Base-by-base conservation (phyloP, 768 basidiomycete species). In the Lactifluus pinguis region DNA sequence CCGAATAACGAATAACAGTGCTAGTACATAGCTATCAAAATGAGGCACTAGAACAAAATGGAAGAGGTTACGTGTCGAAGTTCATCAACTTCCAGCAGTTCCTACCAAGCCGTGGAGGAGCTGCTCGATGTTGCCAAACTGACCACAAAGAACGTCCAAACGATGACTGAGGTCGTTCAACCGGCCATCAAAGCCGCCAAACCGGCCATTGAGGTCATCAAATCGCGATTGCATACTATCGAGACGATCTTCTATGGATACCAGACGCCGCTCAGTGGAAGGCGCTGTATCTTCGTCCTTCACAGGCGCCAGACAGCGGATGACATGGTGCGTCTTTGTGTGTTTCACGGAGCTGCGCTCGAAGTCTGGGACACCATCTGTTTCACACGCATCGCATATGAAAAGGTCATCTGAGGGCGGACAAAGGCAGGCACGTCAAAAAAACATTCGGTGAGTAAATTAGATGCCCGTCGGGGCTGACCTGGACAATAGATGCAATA, bases 401-500 rank as follows among this genome's bases (percentile, higher is more conserved):
- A 56, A 66, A 11, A 62, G n/a, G 29, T 67, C 17, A 6, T 62
- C 57, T 51, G 32, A 49, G 36, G 19, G 7, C 13, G 36, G 19
- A 6, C 13, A 21, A 17, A 30, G 29, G 15, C 51, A 13, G n/a
- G 17, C 1, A 3, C 17, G 32, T 55, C 19, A 42, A 15, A 17
- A 42, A 11, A 17, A 49, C 21, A 32, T 54, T 4, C 38, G 11
- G 11, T 11, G 49, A 48, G 11, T 0, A n/a, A 15, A 15, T 4
- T 25, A 10, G 8, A 21, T 4, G 29, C 19, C 11, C 6, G 19
- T 25, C 15, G 38, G 13, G 42, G 48, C 61, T 52, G 36, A 56
- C 66, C 67, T n/a, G 39, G 54, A 42, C 73, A 74, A 30, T 67
- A 60, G 6, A 69, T 65, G 57, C 71, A 73, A 36, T 67, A 73